phyloP scores from a whole-genome alignment of 495 filamentous ascomycete species.

The Neurospora sp. region DNA sequence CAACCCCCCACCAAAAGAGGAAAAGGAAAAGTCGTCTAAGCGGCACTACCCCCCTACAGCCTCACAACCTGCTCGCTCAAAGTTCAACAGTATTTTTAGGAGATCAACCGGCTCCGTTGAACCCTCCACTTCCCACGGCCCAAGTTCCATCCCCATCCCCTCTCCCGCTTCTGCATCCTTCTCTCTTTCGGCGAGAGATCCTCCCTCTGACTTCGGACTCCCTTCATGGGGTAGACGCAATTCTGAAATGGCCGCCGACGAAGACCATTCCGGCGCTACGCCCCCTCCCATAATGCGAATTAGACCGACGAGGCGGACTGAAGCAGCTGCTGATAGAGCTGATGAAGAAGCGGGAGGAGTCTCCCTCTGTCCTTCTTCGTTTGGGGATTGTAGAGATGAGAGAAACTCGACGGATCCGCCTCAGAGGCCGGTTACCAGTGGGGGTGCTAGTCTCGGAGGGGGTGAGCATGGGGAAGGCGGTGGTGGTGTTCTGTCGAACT shows the following conservation, averaged over 20 bases:
- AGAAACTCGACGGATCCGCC: background rate
- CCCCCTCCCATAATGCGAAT: conserved; percentile 38
- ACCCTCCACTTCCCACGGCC: background rate
- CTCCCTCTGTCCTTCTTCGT: conserved; percentile 2
- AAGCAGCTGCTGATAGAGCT: background rate
- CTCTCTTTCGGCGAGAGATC: conserved; percentile 8
- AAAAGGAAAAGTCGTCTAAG: conserved; percentile 1
- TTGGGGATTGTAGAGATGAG: background rate
- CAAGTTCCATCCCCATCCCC: conserved; percentile 10
- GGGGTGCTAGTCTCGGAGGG: background rate
- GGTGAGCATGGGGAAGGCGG: background rate
- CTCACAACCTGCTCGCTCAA: conserved; percentile 24
- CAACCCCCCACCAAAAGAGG: conserved; percentile 9
- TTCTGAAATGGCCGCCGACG: conserved; percentile 17
- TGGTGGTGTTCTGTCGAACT: background rate
- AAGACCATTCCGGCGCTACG: conserved; percentile 28
- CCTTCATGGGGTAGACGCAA: conserved; percentile 21
- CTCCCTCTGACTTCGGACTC: conserved; percentile 14
- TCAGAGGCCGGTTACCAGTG: background rate
- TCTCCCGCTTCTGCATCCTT: conserved; percentile 26
- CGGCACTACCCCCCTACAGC: conserved; percentile 38
- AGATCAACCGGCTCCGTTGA: conserved; percentile 23
- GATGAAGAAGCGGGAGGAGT: conserved; percentile 14
- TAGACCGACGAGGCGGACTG: conserved; percentile 14
- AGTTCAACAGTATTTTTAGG: conserved; percentile 33